These are phyloP conservation scores for Micractinium sp. DNA, from an alignment of 139 green algal species.

Conservation along the genomic window DNA sequence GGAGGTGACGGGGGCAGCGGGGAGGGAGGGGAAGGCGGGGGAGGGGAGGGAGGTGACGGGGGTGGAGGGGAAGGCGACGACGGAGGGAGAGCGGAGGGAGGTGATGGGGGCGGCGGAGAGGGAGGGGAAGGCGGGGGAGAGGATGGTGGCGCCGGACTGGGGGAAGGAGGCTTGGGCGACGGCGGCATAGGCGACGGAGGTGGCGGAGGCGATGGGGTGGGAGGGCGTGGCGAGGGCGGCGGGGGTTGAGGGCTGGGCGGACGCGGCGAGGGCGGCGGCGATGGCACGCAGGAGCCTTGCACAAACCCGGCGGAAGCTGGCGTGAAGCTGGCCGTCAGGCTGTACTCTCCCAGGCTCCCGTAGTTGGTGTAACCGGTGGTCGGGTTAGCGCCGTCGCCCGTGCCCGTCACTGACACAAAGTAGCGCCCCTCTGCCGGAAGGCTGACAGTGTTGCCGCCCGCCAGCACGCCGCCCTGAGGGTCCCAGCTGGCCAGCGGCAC, in stretches of 20 bases:
- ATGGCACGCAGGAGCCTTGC: background rate
- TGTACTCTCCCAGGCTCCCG: background rate
- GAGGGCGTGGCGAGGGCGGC: background rate
- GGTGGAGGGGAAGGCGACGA: too few species aligned
- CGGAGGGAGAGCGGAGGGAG: too few species aligned
- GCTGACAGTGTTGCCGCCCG: background rate
- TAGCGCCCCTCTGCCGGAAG: background rate
- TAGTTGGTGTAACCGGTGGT: background rate
- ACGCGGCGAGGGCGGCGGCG: background rate
- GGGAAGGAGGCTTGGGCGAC: background rate
- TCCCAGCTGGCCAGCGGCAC: background rate
- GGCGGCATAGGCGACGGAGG: background rate
- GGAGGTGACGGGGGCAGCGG: too few species aligned
- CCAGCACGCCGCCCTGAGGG: background rate
- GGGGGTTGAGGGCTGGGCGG: background rate
- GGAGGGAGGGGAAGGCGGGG: too few species aligned
- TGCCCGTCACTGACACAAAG: background rate
- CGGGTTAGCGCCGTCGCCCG: background rate
- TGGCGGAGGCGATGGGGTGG: background rate
- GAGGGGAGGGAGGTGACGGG: too few species aligned
- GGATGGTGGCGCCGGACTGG: too few species aligned
- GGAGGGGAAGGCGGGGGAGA: too few species aligned
- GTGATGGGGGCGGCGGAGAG: too few species aligned
- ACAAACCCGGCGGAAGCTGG: background rate
- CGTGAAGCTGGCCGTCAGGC: background rate